Percentiles rank a stretch among this genome's conserved stretches.
phyloP scores from a whole-genome alignment of 2,329 filamentous ascomycete genomes.

The Microcera coccophila region DNA sequence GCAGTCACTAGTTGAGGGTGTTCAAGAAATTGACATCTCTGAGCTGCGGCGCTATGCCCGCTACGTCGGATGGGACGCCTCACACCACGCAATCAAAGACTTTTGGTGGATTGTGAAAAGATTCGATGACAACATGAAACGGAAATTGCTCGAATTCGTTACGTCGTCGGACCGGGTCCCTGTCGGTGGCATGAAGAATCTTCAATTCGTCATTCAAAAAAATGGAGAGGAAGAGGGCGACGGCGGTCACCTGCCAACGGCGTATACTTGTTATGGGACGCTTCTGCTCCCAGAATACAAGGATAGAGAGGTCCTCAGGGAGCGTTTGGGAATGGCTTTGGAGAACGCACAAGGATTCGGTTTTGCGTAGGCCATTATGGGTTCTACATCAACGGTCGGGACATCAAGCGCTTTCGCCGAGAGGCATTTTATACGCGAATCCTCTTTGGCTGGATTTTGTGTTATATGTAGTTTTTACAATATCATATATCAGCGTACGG shows the following conservation, averaged over 20 bases:
- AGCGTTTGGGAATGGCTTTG: slow-evolving; percentile 79
- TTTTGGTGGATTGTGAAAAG: slow-evolving; percentile 80
- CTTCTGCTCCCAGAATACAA: slow-evolving; percentile 80
- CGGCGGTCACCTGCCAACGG: slow-evolving; percentile 67
- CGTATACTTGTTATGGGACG: slow-evolving; percentile 90
- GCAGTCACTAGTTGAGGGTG: slow-evolving; percentile 77
- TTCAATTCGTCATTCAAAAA: slow-evolving; percentile 79
- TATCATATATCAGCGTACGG: neutral
- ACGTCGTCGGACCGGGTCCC: slow-evolving; percentile 89
- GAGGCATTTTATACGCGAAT: no score
- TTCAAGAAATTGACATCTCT: slow-evolving; percentile 71
- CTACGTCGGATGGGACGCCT: slow-evolving; percentile 76
- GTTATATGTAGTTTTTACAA: no score
- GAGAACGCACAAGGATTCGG: slow-evolving; percentile 89
- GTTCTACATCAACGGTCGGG: neutral
- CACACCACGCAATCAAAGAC: slow-evolving; percentile 64
- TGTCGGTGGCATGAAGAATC: slow-evolving; percentile 74
- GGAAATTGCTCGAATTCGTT: slow-evolving; percentile 83
- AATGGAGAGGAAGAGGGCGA: slow-evolving; percentile 61
- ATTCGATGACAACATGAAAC: slow-evolving; percentile 66
- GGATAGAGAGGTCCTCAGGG: slow-evolving; percentile 63
- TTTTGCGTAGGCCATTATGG: slow-evolving; percentile 60
- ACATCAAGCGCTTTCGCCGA: no score
- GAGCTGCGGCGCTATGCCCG: slow-evolving; percentile 67
- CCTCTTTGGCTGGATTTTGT: no score